Evolutionary conservation across 2,329 filamentous ascomycete genomes (phyloP).

Genomic region (Alternaria infectoria): DNA sequence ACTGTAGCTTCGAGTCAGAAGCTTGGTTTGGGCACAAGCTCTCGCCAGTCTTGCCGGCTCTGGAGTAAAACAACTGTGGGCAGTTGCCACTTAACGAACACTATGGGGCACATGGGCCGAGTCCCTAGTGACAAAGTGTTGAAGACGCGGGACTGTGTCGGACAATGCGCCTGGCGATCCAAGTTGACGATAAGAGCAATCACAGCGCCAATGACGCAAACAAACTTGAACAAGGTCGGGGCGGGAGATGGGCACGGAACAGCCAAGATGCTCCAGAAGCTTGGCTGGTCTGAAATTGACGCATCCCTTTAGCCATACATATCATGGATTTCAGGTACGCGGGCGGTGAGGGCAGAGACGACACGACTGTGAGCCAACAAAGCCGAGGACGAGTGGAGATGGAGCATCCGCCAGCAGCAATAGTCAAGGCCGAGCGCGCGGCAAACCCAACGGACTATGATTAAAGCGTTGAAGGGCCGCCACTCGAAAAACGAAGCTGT

Average conservation of each 20-base stretch:
- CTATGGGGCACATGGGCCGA: background rate
- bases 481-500: conserved; percentile 9
- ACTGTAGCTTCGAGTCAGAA: background rate
- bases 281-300: conserved; percentile 15
- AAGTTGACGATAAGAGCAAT: background rate
- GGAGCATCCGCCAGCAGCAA: background rate
- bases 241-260: conserved; percentile 8
- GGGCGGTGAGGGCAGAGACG: conserved; percentile 1
- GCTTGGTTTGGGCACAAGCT: background rate
- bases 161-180: background rate
- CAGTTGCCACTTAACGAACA: background rate
- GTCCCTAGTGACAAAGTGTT: background rate
- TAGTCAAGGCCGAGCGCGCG: conserved; percentile 20
- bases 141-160: background rate
- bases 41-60: background rate
- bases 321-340: conserved; percentile 12
- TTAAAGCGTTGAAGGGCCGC: background rate
- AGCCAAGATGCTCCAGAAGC: conserved; percentile 19
- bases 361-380: background rate
- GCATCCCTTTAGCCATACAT: conserved; percentile 5
- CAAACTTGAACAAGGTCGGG: background rate
- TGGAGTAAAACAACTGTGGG: background rate
- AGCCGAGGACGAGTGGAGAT: conserved; percentile 6
- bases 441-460: background rate
- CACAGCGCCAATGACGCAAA: conserved; percentile 7